These are phyloP conservation scores for Pseudonectria buxi DNA, from an alignment of 2,329 filamentous ascomycete species.

Conservation along the genomic window DNA sequence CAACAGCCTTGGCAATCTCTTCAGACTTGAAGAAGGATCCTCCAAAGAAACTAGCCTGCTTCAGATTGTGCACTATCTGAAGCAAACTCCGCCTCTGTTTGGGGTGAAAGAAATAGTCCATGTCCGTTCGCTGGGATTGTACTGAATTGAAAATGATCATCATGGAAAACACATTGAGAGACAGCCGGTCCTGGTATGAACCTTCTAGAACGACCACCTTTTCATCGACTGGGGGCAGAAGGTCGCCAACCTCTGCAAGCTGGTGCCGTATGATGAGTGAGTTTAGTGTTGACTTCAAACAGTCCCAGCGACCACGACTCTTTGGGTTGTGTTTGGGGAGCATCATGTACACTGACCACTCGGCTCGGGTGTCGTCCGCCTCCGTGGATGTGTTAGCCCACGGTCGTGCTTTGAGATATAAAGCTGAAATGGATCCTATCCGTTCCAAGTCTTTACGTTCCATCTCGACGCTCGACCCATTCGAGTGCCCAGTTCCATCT, in stretches of 20 bases:
- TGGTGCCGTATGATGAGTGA: slow-evolving; percentile 76
- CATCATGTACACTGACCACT: slow-evolving; percentile 70
- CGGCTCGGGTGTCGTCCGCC: slow-evolving; percentile 50
- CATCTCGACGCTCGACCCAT: slow-evolving; percentile 36
- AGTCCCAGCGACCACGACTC: slow-evolving; percentile 51
- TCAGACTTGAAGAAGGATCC: slow-evolving; percentile 65
- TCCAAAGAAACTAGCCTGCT: slow-evolving; percentile 78
- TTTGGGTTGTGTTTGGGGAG: slow-evolving; percentile 45
- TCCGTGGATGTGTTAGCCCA: slow-evolving; percentile 60
- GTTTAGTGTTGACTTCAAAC: slow-evolving; percentile 64
- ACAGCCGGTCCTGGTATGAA: slow-evolving; percentile 76
- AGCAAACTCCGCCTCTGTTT: slow-evolving; percentile 61
- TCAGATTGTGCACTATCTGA: slow-evolving; percentile 67
- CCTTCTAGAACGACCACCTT: slow-evolving; percentile 68
- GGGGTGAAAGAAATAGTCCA: slow-evolving; percentile 84
- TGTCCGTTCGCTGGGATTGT: slow-evolving; percentile 75
- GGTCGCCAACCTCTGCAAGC: slow-evolving; percentile 61
- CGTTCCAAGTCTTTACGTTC: slow-evolving; percentile 60
- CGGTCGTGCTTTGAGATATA: slow-evolving; percentile 70
- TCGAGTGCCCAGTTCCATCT: slow-evolving; percentile 3
- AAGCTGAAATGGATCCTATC: slow-evolving; percentile 56
- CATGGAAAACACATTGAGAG: slow-evolving; percentile 77
- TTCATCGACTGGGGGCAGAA: slow-evolving; percentile 66
- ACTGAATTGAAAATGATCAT: slow-evolving; percentile 81
- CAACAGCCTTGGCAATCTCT: slow-evolving; percentile 58